A percentile compares a stretch with the other conserved stretches of the same genome.
phyloP scores from a whole-genome alignment of 2,329 filamentous ascomycete species.

The Taxawa tesnikishii region DNA sequence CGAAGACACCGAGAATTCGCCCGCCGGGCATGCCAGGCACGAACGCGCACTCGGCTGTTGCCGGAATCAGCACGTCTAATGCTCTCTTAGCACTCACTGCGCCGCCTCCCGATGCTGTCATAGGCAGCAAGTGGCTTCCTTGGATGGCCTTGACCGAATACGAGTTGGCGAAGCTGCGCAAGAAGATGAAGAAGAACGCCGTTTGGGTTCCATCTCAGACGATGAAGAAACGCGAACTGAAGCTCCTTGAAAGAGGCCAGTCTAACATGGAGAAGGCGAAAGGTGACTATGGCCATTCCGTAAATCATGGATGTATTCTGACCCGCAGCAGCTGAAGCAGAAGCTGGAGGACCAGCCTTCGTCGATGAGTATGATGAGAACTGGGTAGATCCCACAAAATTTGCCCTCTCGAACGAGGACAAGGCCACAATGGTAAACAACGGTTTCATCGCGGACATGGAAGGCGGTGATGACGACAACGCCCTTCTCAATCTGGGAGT shows the following conservation, averaged over 20 bases:
- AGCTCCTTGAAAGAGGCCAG: conserved; percentile 49
- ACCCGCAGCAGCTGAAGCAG: conserved; percentile 50
- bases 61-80: conserved; percentile 49
- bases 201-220: conserved; percentile 76
- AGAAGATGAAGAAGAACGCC: conserved; percentile 86
- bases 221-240: conserved; percentile 72
- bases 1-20: conserved; percentile 29
- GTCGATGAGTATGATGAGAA: conserved; percentile 41
- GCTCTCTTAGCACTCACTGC: conserved; percentile 46
- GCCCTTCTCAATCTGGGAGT: conserved; percentile 60
- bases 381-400: conserved; percentile 21
- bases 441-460: conserved; percentile 17
- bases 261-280: conserved; percentile 27
- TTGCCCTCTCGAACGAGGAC: conserved; percentile 21
- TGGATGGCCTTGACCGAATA: conserved; percentile 55
- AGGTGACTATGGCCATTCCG: conserved; percentile 46
- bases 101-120: conserved; percentile 45
- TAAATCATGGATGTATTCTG: conserved; percentile 18
- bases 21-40: conserved; percentile 35
- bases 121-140: conserved; percentile 48
- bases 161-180: conserved; percentile 60
- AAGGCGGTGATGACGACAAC: conserved; percentile 41
- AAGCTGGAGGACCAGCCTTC: conserved; percentile 53
- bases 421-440: conserved; percentile 18
- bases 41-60: conserved; percentile 41